Evolutionary conservation across 2,329 filamentous ascomycete genomes (phyloP), one percentile per base, ranked within the genome.

Genomic region (Penicillium concentricum): DNA sequence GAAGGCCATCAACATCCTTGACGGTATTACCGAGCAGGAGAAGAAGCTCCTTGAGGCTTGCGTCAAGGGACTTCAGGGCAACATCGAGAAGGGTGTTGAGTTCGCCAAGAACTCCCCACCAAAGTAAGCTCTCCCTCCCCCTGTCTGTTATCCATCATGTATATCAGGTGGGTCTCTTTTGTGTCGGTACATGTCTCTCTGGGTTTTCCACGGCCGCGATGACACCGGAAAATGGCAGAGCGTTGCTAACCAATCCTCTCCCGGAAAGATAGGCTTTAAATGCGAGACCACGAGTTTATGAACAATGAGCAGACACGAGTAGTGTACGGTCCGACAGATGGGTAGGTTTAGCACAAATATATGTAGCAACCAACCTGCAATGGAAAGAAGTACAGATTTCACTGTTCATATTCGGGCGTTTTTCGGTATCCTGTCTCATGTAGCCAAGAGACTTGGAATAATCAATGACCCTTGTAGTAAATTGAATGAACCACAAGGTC

Each of bases 61-160:
- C 75, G 83, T 90, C 74, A 81, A 85, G 68, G 93, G 89, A 66
- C 86, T 97, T 62, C 89, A 92, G 83, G 88, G 86, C 80, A 97
- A 97, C 82, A 96, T 99, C 75, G 80, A 85, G 72, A 97, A 97
- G 87, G 94, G 94, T 74, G 82, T 97, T 73, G 86, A 87, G 74
- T 99, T 97, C 75, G 88, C 88, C 78, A 84, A 90, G 82, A 92
- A 88, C 84, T 86, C 90, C 75, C 89, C 91, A 74, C 86, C 91
- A 86, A 92, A 92, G 90, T 92, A 86, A 90, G 82, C 57, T 77
- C 67, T 64, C 71, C 70, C 71, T 71, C 62, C 66, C 50, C 57
- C 57, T 64, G 57, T 61, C 51, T 45, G 56, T 61, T 43, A 26
- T 49, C 5, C 30, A 47, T 54, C 37, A 26, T 55, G 47, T 57